phyloP scores from a whole-genome alignment of 2,329 filamentous ascomycete species.

The Fonsecaea pedrosoi region DNA sequence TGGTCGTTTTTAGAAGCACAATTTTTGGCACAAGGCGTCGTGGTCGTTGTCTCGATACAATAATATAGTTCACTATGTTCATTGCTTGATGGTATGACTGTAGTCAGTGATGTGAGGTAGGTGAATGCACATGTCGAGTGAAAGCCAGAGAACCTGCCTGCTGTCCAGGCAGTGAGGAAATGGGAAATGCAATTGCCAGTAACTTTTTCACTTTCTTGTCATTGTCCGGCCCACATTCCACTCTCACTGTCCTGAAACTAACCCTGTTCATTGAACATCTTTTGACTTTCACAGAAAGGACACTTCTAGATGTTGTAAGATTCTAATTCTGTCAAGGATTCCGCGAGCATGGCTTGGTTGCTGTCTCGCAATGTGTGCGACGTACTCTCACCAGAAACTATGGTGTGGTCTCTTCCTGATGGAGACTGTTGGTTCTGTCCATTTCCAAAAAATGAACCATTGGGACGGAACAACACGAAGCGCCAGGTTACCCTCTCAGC shows the following conservation, averaged over 20 bases:
- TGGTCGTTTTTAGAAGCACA: not conserved
- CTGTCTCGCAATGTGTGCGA: constrained; percentile 2
- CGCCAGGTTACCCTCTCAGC: not conserved
- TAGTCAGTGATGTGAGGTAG: not conserved
- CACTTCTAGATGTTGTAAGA: not conserved
- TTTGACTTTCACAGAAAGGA: not conserved
- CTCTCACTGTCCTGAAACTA: not conserved
- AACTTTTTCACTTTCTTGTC: constrained; percentile 2
- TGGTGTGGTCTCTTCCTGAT: constrained; percentile 9
- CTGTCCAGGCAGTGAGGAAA: not conserved
- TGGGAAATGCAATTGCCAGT: not conserved
- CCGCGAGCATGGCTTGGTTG: constrained; percentile 1
- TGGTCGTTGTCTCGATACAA: not conserved
- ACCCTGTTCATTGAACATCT: not conserved
- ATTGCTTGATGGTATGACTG: not conserved
- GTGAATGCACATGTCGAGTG: not conserved
- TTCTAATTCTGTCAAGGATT: not conserved
- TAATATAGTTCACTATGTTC: not conserved
- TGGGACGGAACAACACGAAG: not conserved
- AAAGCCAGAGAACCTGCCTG: not conserved
- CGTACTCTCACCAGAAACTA: not conserved
- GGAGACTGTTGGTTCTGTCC: constrained; percentile 19
- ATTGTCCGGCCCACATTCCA: not conserved
- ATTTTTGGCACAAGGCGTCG: not conserved
- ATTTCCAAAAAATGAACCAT: not conserved